phyloP scores from a whole-genome alignment of 2,329 filamentous ascomycete species.

The Colletotrichum chlorophyti region DNA sequence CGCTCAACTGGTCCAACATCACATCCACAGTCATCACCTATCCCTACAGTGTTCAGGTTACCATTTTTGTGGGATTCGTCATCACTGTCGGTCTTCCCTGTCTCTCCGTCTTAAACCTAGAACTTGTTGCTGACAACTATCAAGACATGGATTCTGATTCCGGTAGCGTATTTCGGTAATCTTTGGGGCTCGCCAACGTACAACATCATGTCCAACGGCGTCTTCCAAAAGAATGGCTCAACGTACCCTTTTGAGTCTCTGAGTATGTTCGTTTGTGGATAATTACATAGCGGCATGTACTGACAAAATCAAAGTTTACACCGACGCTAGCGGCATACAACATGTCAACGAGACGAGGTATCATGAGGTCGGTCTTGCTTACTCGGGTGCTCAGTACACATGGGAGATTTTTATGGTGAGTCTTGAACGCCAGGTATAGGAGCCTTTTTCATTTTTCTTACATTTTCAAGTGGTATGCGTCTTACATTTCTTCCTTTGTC shows the following conservation, averaged over 20 bases:
- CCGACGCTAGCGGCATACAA: slow-evolving; percentile 19
- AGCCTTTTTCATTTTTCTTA: slow-evolving; percentile 53
- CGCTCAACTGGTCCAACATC: slow-evolving; percentile 67
- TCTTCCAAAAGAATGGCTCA: slow-evolving; percentile 43
- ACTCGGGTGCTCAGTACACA: slow-evolving; percentile 62
- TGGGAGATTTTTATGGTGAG: slow-evolving; percentile 45
- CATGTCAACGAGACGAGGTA: slow-evolving; percentile 53
- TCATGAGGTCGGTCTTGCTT: slow-evolving; percentile 58
- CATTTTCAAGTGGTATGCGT: slow-evolving; percentile 49
- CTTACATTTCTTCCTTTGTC: slow-evolving; percentile 62
- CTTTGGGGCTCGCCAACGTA: slow-evolving; percentile 51
- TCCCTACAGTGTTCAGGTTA: slow-evolving; percentile 63
- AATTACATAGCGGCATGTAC: slow-evolving; percentile 17
- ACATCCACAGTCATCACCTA: slow-evolving; percentile 57
- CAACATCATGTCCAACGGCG: slow-evolving; percentile 63
- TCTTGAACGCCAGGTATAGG: neutral
- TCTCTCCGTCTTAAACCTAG: too few species aligned
- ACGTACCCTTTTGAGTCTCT: slow-evolving; percentile 30
- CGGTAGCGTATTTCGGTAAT: slow-evolving; percentile 64
- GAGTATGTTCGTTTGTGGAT: slow-evolving; percentile 30
- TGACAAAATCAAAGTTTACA: slow-evolving; percentile 7
- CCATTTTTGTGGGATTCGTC: slow-evolving; percentile 61
- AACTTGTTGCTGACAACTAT: neutral
- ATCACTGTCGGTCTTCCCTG: slow-evolving; percentile 35
- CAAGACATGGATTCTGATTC: slow-evolving; percentile 65